phyloP scores from a whole-genome alignment of 352 stramenopile genomes.

The Phytophthora pistaciae region DNA sequence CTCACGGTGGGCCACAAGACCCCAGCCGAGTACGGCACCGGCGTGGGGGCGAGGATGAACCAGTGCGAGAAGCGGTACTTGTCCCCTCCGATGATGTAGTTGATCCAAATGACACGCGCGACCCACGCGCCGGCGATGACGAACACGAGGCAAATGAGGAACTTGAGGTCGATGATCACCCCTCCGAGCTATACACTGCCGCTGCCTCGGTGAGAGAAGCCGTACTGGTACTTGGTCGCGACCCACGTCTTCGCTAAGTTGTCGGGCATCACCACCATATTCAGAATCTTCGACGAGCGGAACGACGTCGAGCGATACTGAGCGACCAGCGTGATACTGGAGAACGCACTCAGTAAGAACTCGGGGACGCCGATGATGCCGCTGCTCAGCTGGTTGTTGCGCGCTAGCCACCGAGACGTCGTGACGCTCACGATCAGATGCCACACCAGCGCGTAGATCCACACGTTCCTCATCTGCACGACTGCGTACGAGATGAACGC shows the following conservation, averaged over 20 bases:
- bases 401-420: slow-evolving; percentile 20
- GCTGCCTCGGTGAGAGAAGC: slow-evolving; percentile 19
- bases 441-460: slow-evolving; percentile 46
- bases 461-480: slow-evolving; percentile 61
- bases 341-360: slow-evolving; percentile 46
- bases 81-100: slow-evolving; percentile 1
- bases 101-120: slow-evolving; percentile 2
- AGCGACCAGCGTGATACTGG: slow-evolving; percentile 38
- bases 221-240: slow-evolving; percentile 26
- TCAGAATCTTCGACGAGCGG: slow-evolving; percentile 27
- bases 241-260: slow-evolving; percentile 9
- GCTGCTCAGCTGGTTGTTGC: slow-evolving; percentile 10
- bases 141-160: slow-evolving; percentile 33
- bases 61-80: slow-evolving; percentile 9
- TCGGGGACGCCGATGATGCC: slow-evolving; percentile 44
- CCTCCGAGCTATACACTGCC: slow-evolving; percentile 36
- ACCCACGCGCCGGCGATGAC: slow-evolving; percentile 12
- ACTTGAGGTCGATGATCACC: slow-evolving; percentile 45
- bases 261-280: slow-evolving; percentile 14
- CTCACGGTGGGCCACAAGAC: slow-evolving; percentile 35
- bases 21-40: slow-evolving; percentile 43
- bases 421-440: slow-evolving; percentile 27
- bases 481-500: slow-evolving; percentile 41
- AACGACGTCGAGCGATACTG: slow-evolving; percentile 43
- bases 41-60: slow-evolving; percentile 28